Conservation (phyloP, 352 stramenopile species). For the Globisporangium nagaii region DNA sequence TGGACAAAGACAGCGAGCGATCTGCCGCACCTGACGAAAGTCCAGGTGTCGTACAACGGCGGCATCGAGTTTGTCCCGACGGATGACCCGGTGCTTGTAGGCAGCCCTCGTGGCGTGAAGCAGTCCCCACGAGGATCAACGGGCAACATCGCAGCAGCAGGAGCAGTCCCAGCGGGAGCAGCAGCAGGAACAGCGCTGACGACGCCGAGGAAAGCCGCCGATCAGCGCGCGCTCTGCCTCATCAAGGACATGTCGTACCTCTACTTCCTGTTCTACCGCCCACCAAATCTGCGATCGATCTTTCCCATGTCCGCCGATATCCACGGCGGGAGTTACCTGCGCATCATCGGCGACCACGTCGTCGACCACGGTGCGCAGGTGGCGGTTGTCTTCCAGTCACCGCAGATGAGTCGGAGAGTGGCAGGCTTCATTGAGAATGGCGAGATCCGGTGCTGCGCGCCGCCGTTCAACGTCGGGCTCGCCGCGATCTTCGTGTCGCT, state of each 20-base stretch:
- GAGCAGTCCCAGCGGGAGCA: background rate
- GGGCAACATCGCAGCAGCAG: background rate
- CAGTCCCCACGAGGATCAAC: constrained; percentile 3
- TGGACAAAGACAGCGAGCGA: constrained; percentile 28
- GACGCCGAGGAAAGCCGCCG: background rate
- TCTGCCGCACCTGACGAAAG: constrained; percentile 48
- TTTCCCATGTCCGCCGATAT: constrained; percentile 61
- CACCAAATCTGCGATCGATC: constrained; percentile 39
- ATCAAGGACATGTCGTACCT: constrained; percentile 60
- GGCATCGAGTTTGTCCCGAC: constrained; percentile 45
- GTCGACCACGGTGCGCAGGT: constrained; percentile 61
- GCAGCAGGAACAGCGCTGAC: background rate
- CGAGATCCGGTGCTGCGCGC: constrained; percentile 58
- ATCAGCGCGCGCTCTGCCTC: constrained; percentile 14
- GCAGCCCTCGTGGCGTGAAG: background rate
- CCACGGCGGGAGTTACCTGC: constrained; percentile 58
- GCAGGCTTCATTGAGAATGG: constrained; percentile 60
- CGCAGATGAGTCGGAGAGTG: constrained; percentile 49
- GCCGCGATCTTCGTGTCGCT: constrained; percentile 60
- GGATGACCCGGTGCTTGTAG: constrained; percentile 12
- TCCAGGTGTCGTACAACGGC: constrained; percentile 66
- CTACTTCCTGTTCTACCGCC: constrained; percentile 72
- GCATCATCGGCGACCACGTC: constrained; percentile 49
- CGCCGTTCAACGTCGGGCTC: constrained; percentile 51
- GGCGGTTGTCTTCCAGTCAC: constrained; percentile 55